A percentile compares a stretch with the other conserved stretches of the same genome.
phyloP scores from a whole-genome alignment of 139 green algal genomes.

The Chlorella sp. region DNA sequence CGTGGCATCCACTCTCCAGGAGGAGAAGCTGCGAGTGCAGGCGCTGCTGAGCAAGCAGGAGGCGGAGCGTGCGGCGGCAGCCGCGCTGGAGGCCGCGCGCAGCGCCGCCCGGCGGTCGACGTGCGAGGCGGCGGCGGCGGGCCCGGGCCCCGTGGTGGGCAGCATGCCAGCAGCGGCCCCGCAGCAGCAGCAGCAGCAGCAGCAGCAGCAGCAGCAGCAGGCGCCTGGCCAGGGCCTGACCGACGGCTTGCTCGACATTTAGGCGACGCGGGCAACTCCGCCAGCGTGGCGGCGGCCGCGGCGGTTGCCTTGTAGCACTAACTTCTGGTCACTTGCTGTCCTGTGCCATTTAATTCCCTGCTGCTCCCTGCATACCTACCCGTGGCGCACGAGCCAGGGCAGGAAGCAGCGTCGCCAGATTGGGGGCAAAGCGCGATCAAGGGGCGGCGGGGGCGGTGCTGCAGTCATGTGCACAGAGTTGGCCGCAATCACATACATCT shows the following conservation, averaged over 20 bases:
- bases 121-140: not conserved
- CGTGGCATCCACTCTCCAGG: conserved; percentile 13
- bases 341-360: no score
- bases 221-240: not conserved
- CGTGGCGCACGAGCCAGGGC: no score
- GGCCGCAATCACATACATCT: no score
- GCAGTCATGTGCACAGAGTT: no score
- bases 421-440: no score
- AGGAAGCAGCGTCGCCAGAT: no score
- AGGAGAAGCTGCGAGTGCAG: conserved; percentile 27
- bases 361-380: no score
- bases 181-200: not conserved
- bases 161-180: not conserved
- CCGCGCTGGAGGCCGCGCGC: conserved; percentile 13
- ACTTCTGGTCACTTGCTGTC: no score
- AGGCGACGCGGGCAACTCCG: no score
- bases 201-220: not conserved
- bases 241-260: conserved; percentile 28
- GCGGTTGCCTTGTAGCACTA: no score
- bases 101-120: not conserved
- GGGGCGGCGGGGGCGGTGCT: no score
- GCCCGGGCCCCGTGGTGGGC: not conserved
- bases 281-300: no score
- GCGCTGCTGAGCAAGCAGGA: conserved; percentile 14
- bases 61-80: not conserved